Evolutionary conservation across 208 protist species (phyloP), one percentile per base, ranked within the genome.

Genomic region (Leishmania amazonensis): DNA sequence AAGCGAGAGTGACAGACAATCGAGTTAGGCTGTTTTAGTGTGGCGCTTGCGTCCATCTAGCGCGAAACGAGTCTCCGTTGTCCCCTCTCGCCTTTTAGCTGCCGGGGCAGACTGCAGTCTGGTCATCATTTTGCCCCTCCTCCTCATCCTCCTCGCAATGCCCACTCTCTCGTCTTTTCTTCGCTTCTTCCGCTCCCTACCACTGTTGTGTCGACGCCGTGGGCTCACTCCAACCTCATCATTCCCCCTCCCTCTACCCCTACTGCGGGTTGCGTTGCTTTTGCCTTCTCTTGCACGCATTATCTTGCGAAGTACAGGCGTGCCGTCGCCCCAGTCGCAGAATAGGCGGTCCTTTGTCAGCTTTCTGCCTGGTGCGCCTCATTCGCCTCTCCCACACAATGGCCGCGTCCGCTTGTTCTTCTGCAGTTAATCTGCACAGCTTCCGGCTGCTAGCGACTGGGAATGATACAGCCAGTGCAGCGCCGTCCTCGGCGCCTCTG

Each of bases 401-500:
- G 70, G 45, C 35, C 2, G 70, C 45, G 19, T n/a, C 70, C 24
- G 24, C 40, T 51, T 74, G 19, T 54, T n/a, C 49, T 45, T 62
- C 35, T 19, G 73, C 47, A 15, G 73, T 62, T 47, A 31, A 62
- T 9, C 53, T 76, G 49, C 31, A 62, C 51, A 24, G 47, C n/a
- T 76, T 76, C 40, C 9, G 35, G 47, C 73, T 76, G 24, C 35
- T 76, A 0, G 42, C n/a, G 7, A 3, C 31, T 2, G 51, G 40
- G 5, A 17, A 24, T 21, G 51, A 62, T 15, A 1, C 24, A 6
- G 17, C 51, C 73, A 21, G 3, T 24, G 51, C 51, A 24, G 24
- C 73, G 6, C 7, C 51, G 3, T 62, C 73, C 35, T 76, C 75
- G 38, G 75, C 75, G 9, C 75, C 75, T 42, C n/a, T 79, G 42